Evolutionary conservation across 192 early-diverging fungal genomes (phyloP), one percentile per base, ranked within the genome.

Genomic region (Diversispora eburnea): DNA sequence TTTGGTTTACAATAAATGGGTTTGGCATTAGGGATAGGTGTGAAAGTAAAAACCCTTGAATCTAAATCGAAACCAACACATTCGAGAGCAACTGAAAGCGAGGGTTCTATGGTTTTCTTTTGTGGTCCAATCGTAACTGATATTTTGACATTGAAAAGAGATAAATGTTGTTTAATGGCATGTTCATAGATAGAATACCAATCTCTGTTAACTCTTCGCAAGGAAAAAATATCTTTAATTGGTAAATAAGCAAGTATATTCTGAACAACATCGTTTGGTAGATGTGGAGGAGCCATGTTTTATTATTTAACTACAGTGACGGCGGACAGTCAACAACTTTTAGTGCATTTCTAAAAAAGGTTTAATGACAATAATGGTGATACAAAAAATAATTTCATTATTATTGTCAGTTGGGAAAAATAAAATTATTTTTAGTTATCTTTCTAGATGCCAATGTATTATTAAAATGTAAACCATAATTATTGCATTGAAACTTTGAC

Each of bases 101-200:
- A 12, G 2, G 49, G 49, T 2, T 61, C 59, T 61, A 12, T 41
- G 12, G 17, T 10, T 41, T 22, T 61, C 8, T 13, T 12, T 4
- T 4, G 8, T 12, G 17, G 22, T 39, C 60, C 60, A 62, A 43
- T n/a, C 33, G 13, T 62, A 43, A 62, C 25, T 42, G 33, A 10
- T 20, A 62, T 22, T 62, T 62, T 33, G 33, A 25, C n/a, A 42
- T 62, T 7, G 20, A 13, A 62, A 42, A 42, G 13, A 62, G 15
- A 43, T 25, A 62, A 25, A 22, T 62, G 60, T 13, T 15, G 60
- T 15, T 42, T 62, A 42, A 62, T 33, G 5, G 60, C 60, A 22
- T 62, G 60, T 62, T 62, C 25, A 62, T 42, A 22, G 13, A 62
- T 43, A 62, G 60, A 62, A 33, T 62, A 62, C 60, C 60, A 62